Percentiles rank a stretch among this genome's conserved stretches.
These are phyloP conservation scores for Ceratocystiopsis sp. DNA, from an alignment of 2,329 filamentous ascomycete species.

Conservation along the genomic window DNA sequence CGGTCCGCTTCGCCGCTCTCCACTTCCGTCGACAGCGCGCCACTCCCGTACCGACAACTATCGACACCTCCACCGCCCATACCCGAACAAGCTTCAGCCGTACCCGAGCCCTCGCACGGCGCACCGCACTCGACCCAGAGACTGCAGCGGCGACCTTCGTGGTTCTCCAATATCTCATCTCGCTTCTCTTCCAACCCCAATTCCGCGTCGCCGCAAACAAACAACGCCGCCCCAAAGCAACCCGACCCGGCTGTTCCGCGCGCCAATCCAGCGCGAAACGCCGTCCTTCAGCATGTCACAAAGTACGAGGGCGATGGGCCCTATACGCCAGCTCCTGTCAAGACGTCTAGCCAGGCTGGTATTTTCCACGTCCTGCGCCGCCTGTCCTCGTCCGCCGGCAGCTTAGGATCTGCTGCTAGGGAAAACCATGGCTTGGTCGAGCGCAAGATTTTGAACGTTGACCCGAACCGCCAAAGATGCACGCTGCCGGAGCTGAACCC, in stretches of 20 bases:
- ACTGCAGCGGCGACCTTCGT: constrained; percentile 19
- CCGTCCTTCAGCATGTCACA: constrained; percentile 38
- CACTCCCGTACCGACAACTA: not conserved
- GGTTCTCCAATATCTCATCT: constrained; percentile 85
- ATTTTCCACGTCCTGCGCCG: constrained; percentile 73
- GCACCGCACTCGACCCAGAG: no score
- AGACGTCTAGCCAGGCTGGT: constrained; percentile 40
- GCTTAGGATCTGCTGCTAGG: constrained; percentile 27
- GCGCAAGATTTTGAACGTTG: constrained; percentile 69
- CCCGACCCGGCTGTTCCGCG: constrained; percentile 31
- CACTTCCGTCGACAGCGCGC: not conserved
- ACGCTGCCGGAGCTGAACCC: constrained; percentile 62
- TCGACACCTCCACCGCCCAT: constrained; percentile 3
- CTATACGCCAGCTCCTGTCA: constrained; percentile 61
- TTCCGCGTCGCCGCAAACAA: constrained; percentile 18
- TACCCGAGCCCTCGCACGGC: no score
- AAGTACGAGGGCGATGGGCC: constrained; percentile 44
- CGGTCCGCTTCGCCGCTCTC: not conserved
- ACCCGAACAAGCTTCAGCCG: no score
- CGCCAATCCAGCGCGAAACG: constrained; percentile 35
- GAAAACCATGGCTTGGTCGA: constrained; percentile 56
- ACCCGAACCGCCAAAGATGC: constrained; percentile 63
- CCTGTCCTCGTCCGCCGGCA: constrained; percentile 46
- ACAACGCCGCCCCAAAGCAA: constrained; percentile 18
- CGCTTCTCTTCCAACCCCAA: constrained; percentile 54